A percentile compares a stretch with the other conserved stretches of the same genome.
Evolutionary conservation across 2,329 filamentous ascomycete species (phyloP).

Genomic region (Podosphaera leucotricha): DNA sequence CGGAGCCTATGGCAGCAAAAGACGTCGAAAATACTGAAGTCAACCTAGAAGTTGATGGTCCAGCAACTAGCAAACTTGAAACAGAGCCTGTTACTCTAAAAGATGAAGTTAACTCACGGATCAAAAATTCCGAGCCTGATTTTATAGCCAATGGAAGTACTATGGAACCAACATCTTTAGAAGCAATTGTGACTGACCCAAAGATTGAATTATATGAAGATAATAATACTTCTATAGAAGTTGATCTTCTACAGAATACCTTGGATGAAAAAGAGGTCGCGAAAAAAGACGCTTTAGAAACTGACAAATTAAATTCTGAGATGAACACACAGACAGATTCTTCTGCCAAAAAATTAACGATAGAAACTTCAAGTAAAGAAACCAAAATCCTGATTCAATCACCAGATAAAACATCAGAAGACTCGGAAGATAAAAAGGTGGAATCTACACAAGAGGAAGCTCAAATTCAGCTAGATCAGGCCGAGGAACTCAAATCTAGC

Average conservation of each 20-base stretch:
- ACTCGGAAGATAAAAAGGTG: background rate
- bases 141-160: background rate
- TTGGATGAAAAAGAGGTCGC: slow-evolving; percentile 1
- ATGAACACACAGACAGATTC: no score
- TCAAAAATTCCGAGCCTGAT: slow-evolving; percentile 3
- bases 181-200: background rate
- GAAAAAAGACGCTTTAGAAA: slow-evolving; percentile 3
- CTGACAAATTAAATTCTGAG: background rate
- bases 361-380: background rate
- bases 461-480: background rate
- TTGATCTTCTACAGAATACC: slow-evolving; percentile 6
- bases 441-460: background rate
- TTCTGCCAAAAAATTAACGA: background rate
- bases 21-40: background rate
- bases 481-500: background rate
- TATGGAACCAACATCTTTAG: background rate
- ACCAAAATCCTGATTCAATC: background rate
- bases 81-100: background rate
- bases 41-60: background rate
- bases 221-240: background rate
- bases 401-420: background rate
- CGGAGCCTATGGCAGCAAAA: slow-evolving; percentile 3
- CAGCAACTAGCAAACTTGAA: background rate
- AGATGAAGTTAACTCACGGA: background rate
- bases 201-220: background rate